A percentile compares a stretch with the other conserved stretches of the same genome.
Evolutionary conservation across 2,329 filamentous ascomycete species (phyloP).

Genomic region (Hymenoscyphus linearis): DNA sequence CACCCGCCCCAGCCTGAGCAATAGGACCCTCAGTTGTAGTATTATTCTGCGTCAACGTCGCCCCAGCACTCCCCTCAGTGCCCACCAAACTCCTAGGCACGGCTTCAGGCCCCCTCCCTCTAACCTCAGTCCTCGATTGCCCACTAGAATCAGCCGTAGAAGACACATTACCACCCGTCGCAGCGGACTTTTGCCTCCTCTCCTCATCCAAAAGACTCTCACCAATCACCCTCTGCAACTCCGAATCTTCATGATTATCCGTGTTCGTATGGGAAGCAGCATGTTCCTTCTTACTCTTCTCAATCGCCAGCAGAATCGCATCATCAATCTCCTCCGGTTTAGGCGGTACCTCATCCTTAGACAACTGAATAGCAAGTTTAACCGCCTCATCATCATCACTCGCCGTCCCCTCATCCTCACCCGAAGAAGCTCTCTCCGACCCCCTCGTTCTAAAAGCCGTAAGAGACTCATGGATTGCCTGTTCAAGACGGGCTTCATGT

Average conservation of each 20-base stretch:
- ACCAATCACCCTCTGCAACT: conserved; percentile 11
- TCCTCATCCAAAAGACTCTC: conserved; percentile 12
- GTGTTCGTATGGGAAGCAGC: not conserved
- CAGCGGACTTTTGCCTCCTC: conserved; percentile 35
- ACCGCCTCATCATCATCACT: conserved; percentile 36
- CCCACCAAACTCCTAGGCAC: not conserved
- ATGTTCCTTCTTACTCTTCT: conserved; percentile 32
- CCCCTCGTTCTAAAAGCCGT: not conserved
- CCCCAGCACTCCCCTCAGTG: not conserved
- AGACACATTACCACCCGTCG: conserved; percentile 70
- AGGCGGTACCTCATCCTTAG: conserved; percentile 25
- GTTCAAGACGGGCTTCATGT: conserved; percentile 51
- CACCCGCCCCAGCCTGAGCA: not conserved
- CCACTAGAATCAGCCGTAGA: conserved; percentile 48
- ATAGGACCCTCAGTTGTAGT: not conserved
- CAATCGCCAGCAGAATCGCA: conserved; percentile 22
- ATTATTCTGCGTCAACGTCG: conserved; percentile 46
- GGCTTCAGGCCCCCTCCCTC: not conserved
- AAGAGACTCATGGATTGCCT: conserved; percentile 51
- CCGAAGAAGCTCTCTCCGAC: conserved; percentile 10
- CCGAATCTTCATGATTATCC: not conserved
- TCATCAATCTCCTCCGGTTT: conserved; percentile 18
- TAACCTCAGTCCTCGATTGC: conserved; percentile 49
- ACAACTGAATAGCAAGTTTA: conserved; percentile 38
- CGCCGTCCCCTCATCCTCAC: conserved; percentile 18